These are phyloP conservation scores for Chloranthus sessilifolius DNA, from an alignment of 164 flowering plant genomes.

Conservation along the genomic window DNA sequence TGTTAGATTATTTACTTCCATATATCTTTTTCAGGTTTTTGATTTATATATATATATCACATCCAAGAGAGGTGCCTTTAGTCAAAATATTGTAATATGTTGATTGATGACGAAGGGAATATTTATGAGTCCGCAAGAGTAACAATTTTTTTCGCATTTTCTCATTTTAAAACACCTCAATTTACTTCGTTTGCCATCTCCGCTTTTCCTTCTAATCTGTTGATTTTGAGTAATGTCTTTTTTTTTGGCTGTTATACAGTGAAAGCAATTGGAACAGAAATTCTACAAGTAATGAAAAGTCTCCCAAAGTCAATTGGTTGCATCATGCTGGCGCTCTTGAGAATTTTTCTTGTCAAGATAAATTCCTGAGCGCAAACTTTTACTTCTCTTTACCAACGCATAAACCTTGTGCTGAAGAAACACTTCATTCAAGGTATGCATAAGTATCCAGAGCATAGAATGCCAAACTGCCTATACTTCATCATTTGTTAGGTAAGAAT, in stretches of 20 bases:
- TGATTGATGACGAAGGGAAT: slow-evolving; percentile 19
- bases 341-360: slow-evolving; percentile 38
- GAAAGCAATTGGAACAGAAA: slow-evolving; percentile 20
- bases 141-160: not conserved
- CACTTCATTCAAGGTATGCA: slow-evolving; percentile 31
- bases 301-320: slow-evolving; percentile 55
- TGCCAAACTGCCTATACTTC: no score
- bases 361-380: slow-evolving; percentile 60
- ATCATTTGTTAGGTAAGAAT: no score
- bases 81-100: slow-evolving; percentile 6
- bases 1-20: no score
- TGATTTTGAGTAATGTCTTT: not conserved
- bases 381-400: slow-evolving; percentile 58
- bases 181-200: not conserved
- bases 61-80: not conserved
- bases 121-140: slow-evolving; percentile 9
- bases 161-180: slow-evolving; percentile 4
- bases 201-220: not conserved
- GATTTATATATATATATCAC: no score
- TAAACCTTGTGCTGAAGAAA: slow-evolving; percentile 37
- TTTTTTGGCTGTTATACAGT: slow-evolving; percentile 21
- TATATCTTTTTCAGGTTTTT: no score
- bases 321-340: slow-evolving; percentile 54
- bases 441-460: not conserved
- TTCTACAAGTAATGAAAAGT: slow-evolving; percentile 13